A percentile compares a stretch with the other conserved stretches of the same genome.
Conservation (phyloP, 2,329 filamentous ascomycete species). For the Colletotrichum incanum region DNA sequence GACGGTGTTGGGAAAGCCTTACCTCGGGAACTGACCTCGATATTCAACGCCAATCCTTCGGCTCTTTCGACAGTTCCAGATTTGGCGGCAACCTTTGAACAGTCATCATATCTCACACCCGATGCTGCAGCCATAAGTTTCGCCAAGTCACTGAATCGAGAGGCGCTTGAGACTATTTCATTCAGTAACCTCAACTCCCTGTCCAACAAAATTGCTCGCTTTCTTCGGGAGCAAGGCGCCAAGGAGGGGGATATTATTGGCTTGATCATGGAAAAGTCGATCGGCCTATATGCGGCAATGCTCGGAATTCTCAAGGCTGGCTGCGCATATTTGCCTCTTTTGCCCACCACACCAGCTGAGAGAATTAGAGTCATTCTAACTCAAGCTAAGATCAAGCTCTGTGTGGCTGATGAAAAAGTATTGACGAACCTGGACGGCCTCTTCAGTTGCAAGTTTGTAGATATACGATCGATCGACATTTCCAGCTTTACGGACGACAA, state of each 20-base stretch:
- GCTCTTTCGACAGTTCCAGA: constrained; percentile 56
- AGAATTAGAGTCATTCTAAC: constrained; percentile 74
- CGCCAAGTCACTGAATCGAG: constrained; percentile 61
- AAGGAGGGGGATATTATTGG: constrained; percentile 74
- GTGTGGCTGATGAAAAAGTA: constrained; percentile 58
- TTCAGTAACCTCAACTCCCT: constrained; percentile 76
- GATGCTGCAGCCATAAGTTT: constrained; percentile 76
- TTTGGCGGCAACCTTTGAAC: constrained; percentile 70
- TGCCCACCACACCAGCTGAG: constrained; percentile 78
- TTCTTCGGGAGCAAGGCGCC: constrained; percentile 65
- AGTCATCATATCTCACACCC: constrained; percentile 63
- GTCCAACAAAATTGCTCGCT: constrained; percentile 70
- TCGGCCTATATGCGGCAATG: constrained; percentile 80
- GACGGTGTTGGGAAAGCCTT: constrained; percentile 49
- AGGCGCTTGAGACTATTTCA: constrained; percentile 64
- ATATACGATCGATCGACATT: constrained; percentile 53
- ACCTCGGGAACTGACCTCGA: constrained; percentile 59
- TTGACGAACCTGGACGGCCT: constrained; percentile 39
- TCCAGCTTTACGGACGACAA: constrained; percentile 54
- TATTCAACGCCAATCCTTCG: constrained; percentile 61
- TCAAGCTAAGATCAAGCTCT: constrained; percentile 68
- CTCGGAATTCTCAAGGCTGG: constrained; percentile 83
- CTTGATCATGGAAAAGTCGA: constrained; percentile 84
- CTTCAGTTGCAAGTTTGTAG: constrained; percentile 48
- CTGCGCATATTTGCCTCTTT: constrained; percentile 84